These are phyloP conservation scores for Ambispora gerdemannii DNA, from an alignment of 192 early-diverging fungal genomes.

Conservation along the genomic window DNA sequence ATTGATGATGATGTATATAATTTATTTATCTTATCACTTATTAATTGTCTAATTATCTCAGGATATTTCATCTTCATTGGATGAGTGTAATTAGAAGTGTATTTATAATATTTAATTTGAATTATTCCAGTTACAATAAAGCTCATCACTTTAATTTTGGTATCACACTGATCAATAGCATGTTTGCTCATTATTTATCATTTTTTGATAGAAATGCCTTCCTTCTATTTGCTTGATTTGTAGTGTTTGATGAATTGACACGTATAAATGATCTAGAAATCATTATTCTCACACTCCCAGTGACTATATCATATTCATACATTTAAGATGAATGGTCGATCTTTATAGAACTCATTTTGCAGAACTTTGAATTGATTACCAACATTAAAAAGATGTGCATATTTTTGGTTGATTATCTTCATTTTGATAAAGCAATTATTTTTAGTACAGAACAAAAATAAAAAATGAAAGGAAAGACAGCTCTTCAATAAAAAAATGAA, in stretches of 20 bases:
- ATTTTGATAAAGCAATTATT: no score
- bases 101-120: conserved; percentile 4
- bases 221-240: not conserved
- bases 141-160: conserved; percentile 14
- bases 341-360: conserved; percentile 19
- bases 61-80: not conserved
- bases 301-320: conserved; percentile 20
- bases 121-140: not conserved
- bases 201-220: not conserved
- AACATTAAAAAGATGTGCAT: conserved; percentile 20
- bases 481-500: no score
- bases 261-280: not conserved
- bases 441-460: no score
- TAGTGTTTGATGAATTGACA: not conserved
- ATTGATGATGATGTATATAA: not conserved
- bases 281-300: not conserved
- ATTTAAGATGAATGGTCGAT: conserved; percentile 25
- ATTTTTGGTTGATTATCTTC: no score
- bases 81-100: not conserved
- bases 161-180: not conserved
- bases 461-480: no score
- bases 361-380: not conserved
- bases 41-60: not conserved
- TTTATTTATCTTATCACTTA: not conserved
- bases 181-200: not conserved